Conservation (phyloP, 768 basidiomycete genomes). For the Trametes gibbosa region DNA sequence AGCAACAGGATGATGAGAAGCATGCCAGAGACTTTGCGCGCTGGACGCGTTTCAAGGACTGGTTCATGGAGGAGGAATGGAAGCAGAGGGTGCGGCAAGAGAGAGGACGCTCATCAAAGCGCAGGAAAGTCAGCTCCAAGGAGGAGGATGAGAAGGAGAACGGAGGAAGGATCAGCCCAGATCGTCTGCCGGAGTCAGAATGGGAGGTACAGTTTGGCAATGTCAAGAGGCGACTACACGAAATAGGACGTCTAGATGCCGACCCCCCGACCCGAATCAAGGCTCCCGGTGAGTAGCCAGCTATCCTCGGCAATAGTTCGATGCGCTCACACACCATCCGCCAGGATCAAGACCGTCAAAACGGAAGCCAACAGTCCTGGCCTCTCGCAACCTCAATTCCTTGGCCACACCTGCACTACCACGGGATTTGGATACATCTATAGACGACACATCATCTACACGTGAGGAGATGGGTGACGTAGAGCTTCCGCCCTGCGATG, state of each 20-base stretch:
- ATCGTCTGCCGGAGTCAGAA: not conserved
- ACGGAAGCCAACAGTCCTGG: not conserved
- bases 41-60: slow-evolving; percentile 38
- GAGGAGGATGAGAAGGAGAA: slow-evolving; percentile 5
- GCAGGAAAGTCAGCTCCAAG: slow-evolving; percentile 4
- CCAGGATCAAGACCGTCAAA: not conserved
- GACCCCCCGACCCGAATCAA: not conserved
- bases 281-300: not conserved
- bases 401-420: not conserved
- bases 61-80: slow-evolving; percentile 18
- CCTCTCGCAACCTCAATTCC: slow-evolving; percentile 2
- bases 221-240: not conserved
- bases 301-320: no score
- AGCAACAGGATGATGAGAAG: slow-evolving; percentile 43
- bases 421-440: not conserved
- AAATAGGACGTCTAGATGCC: not conserved
- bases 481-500: not conserved
- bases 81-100: not conserved
- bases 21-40: slow-evolving; percentile 46
- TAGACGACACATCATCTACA: not conserved
- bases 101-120: not conserved
- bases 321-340: not conserved
- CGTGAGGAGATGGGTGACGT: not conserved
- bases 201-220: not conserved
- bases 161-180: not conserved